These are phyloP conservation scores for Zygosaccharomyces rouxii DNA, from an alignment of 805 yeast genomes.

Conservation along the genomic window DNA sequence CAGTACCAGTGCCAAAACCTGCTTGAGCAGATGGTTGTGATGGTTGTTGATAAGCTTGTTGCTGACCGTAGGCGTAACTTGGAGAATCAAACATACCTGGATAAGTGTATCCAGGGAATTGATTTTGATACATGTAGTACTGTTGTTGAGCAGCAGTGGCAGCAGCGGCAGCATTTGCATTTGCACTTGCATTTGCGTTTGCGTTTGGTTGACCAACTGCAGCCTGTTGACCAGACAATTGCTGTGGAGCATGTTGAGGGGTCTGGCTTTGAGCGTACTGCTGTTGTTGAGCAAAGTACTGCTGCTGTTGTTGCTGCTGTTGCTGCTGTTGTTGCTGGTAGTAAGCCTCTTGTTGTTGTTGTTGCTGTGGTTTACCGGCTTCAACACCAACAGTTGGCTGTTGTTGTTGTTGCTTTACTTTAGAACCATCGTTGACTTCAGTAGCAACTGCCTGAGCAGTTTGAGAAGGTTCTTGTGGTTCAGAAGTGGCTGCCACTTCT, in stretches of 20 bases:
- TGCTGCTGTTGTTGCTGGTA: conserved; percentile 31
- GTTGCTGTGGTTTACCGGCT: conserved; percentile 13
- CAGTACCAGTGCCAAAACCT: conserved; percentile 14
- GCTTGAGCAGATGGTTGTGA: conserved; percentile 16
- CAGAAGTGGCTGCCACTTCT: conserved; percentile 15
- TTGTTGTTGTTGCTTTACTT: conserved; percentile 9
- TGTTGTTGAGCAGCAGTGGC: conserved; percentile 34
- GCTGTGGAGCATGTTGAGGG: conserved; percentile 30
- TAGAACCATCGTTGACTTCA: conserved; percentile 13
- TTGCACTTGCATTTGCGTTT: conserved; percentile 9
- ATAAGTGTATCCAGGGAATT: conserved; percentile 36
- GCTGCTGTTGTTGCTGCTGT: conserved; percentile 31
- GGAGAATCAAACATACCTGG: conserved; percentile 37
- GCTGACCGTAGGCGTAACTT: conserved; percentile 30
- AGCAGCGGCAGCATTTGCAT: conserved; percentile 11
- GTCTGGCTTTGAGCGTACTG: conserved; percentile 27
- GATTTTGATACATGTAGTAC: conserved; percentile 37
- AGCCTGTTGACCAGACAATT: conserved; percentile 29
- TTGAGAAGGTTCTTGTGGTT: conserved; percentile 21
- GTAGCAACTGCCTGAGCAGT: conserved; percentile 8
- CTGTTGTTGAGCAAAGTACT: conserved; percentile 19
- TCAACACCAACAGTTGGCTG: conserved; percentile 10
- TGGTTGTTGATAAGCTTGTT: conserved; percentile 26
- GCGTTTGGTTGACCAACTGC: conserved; percentile 12
- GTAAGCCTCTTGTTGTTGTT: conserved; percentile 15